Conservation (phyloP, 139 green algal genomes). For the Tetradesmus obliquus region DNA sequence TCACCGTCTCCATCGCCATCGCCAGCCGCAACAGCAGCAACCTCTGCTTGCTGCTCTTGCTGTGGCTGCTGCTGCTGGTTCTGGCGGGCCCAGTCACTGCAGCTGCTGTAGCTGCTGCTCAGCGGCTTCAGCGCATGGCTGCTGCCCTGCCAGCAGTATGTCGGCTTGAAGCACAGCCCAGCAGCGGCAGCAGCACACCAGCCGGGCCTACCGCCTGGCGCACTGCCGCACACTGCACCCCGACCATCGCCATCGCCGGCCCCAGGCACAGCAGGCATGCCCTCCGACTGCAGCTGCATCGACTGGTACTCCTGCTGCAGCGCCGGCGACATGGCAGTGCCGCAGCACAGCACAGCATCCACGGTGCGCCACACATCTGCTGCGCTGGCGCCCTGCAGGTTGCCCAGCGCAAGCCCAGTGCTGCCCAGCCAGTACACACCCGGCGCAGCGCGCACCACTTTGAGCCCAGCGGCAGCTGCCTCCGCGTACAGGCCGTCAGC, state of each 20-base stretch:
- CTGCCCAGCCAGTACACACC: conserved; percentile 53
- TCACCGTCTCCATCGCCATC: background rate
- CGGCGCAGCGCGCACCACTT: conserved; percentile 5
- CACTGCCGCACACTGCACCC: conserved; percentile 10
- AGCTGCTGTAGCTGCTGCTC: conserved; percentile 17
- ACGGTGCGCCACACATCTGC: conserved; percentile 67
- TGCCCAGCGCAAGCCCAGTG: conserved; percentile 57
- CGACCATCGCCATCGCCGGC: background rate
- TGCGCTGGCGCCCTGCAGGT: conserved; percentile 58
- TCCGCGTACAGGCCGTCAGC: conserved; percentile 20
- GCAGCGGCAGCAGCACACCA: background rate
- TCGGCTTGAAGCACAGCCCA: conserved; percentile 22
- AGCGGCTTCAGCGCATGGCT: background rate
- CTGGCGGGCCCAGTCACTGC: conserved; percentile 13
- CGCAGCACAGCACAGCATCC: conserved; percentile 77
- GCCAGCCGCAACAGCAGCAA: background rate
- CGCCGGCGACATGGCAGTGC: conserved; percentile 42
- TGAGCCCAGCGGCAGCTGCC: conserved; percentile 11
- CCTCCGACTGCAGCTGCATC: background rate
- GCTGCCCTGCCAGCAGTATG: conserved; percentile 6
- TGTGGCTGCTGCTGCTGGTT: background rate
- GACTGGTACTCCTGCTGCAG: conserved; percentile 45
- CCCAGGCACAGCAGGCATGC: background rate
- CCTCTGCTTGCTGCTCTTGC: background rate
- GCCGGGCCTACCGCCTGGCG: background rate